Percentiles rank a stretch among this genome's conserved stretches.
Evolutionary conservation across 495 filamentous ascomycete species (phyloP).

Genomic region (Lasiosphaeria ovina): DNA sequence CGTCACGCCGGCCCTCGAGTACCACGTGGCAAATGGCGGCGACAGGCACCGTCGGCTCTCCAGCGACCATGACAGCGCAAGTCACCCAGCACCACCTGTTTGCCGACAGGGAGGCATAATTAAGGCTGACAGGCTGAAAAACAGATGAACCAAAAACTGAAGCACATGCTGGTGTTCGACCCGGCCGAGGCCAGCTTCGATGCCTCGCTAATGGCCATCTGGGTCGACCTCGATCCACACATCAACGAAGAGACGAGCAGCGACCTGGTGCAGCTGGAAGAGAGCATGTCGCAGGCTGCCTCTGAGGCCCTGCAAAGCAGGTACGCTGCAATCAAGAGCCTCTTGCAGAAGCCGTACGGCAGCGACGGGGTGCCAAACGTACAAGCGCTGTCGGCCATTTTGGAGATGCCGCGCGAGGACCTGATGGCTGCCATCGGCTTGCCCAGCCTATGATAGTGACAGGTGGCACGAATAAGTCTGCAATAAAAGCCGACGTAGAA

Average conservation of each 20-base stretch:
- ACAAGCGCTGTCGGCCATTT: conserved; percentile 21
- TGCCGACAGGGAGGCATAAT: not conserved
- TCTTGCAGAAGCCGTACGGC: conserved; percentile 32
- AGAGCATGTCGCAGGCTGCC: conserved; percentile 20
- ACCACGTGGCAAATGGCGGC: conserved; percentile 20
- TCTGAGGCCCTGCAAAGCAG: conserved; percentile 25
- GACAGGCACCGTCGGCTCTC: conserved; percentile 23
- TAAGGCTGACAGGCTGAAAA: not conserved
- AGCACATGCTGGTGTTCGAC: conserved; percentile 25
- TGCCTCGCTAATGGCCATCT: conserved; percentile 26
- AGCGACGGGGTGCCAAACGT: conserved; percentile 23
- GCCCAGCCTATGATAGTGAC: conserved; percentile 4
- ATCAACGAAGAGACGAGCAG: conserved; percentile 23
- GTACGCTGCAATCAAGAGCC: conserved; percentile 28
- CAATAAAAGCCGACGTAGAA: not conserved
- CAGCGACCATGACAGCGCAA: conserved; percentile 27
- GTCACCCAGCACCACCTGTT: not conserved
- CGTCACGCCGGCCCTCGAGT: conserved; percentile 27
- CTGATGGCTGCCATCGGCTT: conserved; percentile 27
- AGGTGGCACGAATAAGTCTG: not conserved
- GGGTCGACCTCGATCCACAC: conserved; percentile 34
- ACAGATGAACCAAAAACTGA: conserved; percentile 30
- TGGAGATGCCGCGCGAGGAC: conserved; percentile 27
- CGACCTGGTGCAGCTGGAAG: conserved; percentile 26
- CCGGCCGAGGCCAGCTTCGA: conserved; percentile 25